phyloP scores from a whole-genome alignment of 805 yeast species.

The Nakazawaea ishiwadae region DNA sequence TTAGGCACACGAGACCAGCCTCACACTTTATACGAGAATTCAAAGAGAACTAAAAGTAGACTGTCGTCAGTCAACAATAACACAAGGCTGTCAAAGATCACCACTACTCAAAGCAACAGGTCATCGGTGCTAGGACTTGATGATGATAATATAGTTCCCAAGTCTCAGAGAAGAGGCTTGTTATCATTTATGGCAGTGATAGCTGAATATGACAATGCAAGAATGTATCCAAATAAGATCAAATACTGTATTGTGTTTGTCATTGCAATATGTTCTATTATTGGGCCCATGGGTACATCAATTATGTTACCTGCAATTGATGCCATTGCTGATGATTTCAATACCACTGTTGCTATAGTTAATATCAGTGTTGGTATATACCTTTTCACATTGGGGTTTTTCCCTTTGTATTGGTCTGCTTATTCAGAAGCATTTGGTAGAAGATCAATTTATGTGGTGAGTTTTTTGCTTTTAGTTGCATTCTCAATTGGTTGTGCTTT shows the following conservation, averaged over 20 bases:
- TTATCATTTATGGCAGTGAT: constrained; percentile 44
- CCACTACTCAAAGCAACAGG: no score
- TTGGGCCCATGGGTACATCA: constrained; percentile 89
- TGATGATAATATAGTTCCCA: constrained; percentile 27
- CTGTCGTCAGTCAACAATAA: no score
- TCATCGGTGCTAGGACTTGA: constrained; percentile 19
- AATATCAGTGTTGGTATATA: constrained; percentile 81
- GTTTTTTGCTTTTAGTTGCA: constrained; percentile 57
- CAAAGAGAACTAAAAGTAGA: neutral
- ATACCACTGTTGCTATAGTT: constrained; percentile 56
- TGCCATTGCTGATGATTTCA: constrained; percentile 46
- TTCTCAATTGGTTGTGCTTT: constrained; percentile 73
- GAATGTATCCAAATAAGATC: constrained; percentile 47
- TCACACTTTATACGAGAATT: neutral
- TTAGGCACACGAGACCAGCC: no score
- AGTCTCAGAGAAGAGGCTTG: constrained; percentile 52
- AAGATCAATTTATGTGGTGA: constrained; percentile 64
- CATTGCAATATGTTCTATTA: constrained; percentile 68
- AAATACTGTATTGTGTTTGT: constrained; percentile 56
- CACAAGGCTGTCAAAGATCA: no score
- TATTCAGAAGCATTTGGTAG: constrained; percentile 74
- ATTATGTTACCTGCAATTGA: constrained; percentile 76
- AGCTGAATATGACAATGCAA: constrained; percentile 73
- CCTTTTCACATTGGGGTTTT: constrained; percentile 65
- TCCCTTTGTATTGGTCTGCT: constrained; percentile 88